These are phyloP conservation scores for Aquilaria sinensis DNA, from an alignment of 345 rosid species.

Conservation along the genomic window DNA sequence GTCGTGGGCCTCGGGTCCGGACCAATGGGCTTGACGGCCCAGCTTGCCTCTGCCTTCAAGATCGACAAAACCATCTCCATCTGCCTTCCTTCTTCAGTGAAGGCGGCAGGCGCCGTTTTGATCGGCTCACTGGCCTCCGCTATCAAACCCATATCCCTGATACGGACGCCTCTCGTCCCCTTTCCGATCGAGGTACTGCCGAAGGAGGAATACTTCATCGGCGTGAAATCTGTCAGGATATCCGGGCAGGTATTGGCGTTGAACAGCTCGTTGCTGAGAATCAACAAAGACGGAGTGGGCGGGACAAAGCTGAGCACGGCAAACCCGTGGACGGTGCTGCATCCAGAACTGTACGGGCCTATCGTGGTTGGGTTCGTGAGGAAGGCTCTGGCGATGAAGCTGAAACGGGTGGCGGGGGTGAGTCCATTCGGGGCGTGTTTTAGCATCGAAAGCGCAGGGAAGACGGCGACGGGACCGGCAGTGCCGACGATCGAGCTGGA, in stretches of 20 bases:
- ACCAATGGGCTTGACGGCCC: background rate
- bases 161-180: constrained; percentile 1
- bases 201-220: constrained; percentile 17
- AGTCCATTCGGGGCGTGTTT: constrained; percentile 29
- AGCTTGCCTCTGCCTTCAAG: background rate
- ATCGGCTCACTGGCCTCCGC: constrained; percentile 10
- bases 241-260: constrained; percentile 6
- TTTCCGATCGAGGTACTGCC: no score
- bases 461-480: constrained; percentile 11
- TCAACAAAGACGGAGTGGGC: constrained; percentile 8
- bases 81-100: constrained; percentile 17
- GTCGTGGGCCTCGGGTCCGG: constrained; percentile 10
- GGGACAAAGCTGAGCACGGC: constrained; percentile 24
- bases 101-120: constrained; percentile 9
- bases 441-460: constrained; percentile 5
- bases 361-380: constrained; percentile 7
- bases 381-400: constrained; percentile 3
- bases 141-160: constrained; percentile 2
- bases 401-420: background rate
- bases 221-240: constrained; percentile 18
- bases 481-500: constrained; percentile 25
- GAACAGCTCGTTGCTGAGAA: constrained; percentile 2
- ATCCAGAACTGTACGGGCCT: constrained; percentile 23
- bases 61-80: constrained; percentile 3
- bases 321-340: constrained; percentile 23